Evolutionary conservation across 2,329 filamentous ascomycete genomes (phyloP).

Genomic region (Xylaria polymorpha): DNA sequence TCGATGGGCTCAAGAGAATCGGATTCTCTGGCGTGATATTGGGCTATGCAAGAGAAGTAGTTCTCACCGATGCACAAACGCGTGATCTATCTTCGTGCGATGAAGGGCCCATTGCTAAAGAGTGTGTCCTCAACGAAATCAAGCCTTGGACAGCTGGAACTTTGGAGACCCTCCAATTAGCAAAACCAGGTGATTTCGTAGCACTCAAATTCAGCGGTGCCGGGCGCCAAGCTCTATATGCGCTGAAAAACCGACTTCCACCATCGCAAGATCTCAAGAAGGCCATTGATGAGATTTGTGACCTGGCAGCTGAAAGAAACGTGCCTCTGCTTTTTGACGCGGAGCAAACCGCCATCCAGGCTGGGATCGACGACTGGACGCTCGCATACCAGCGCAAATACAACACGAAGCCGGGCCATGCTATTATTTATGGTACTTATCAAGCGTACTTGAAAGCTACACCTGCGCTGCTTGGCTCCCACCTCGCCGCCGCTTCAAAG

Average conservation of each 20-base stretch:
- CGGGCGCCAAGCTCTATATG: constrained; percentile 76
- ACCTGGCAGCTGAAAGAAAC: constrained; percentile 74
- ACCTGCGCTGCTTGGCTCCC: constrained; percentile 65
- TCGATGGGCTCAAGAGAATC: constrained; percentile 73
- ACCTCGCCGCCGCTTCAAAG: constrained; percentile 68
- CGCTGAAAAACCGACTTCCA: constrained; percentile 70
- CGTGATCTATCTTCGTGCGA: constrained; percentile 57
- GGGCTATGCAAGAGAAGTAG: constrained; percentile 84
- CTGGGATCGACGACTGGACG: constrained; percentile 84
- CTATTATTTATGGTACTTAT: constrained; percentile 83
- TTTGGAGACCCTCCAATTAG: constrained; percentile 77
- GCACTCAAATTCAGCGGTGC: constrained; percentile 85
- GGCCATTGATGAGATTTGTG: constrained; percentile 80
- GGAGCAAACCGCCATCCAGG: constrained; percentile 82
- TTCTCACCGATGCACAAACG: constrained; percentile 69
- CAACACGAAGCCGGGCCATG: constrained; percentile 70
- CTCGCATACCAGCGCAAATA: constrained; percentile 80
- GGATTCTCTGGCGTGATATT: constrained; percentile 88
- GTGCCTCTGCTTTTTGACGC: constrained; percentile 86
- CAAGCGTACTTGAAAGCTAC: constrained; percentile 79
- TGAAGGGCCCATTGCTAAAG: constrained; percentile 61
- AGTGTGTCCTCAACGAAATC: constrained; percentile 69
- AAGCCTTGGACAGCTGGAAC: constrained; percentile 79
- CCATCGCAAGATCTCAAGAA: constrained; percentile 73
- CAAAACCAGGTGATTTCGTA: constrained; percentile 75